Evolutionary conservation across 2,329 filamentous ascomycete species (phyloP).

Genomic region (Fusarium xyrophilum): DNA sequence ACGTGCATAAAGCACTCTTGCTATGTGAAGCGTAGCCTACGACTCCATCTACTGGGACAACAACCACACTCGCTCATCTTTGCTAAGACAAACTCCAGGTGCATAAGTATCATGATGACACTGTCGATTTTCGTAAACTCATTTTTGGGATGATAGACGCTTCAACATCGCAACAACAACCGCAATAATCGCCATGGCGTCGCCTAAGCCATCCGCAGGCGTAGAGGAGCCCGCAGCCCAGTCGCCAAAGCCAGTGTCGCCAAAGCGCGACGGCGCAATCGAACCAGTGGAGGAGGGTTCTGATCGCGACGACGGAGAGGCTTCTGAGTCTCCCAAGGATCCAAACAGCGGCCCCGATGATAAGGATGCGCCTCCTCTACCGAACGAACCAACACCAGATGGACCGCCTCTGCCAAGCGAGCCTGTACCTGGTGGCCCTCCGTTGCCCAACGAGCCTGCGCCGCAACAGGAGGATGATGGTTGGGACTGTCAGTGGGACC

Average conservation of each 20-base stretch:
- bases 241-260: slow-evolving; percentile 19
- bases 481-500: slow-evolving; percentile 84
- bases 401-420: slow-evolving; percentile 48
- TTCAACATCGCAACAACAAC: slow-evolving; percentile 32
- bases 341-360: slow-evolving; percentile 17
- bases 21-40: slow-evolving; percentile 34
- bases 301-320: slow-evolving; percentile 39
- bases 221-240: slow-evolving; percentile 24
- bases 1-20: slow-evolving; percentile 24
- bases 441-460: slow-evolving; percentile 52
- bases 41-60: slow-evolving; percentile 14
- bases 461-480: slow-evolving; percentile 71
- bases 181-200: slow-evolving; percentile 28
- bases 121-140: slow-evolving; percentile 47
- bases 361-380: slow-evolving; percentile 47
- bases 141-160: slow-evolving; percentile 48
- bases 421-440: slow-evolving; percentile 44
- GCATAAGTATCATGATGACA: slow-evolving; percentile 50
- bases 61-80: slow-evolving; percentile 7
- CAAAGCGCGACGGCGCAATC: slow-evolving; percentile 19
- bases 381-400: slow-evolving; percentile 43
- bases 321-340: slow-evolving; percentile 21
- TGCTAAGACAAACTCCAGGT: slow-evolving; percentile 48
- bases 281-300: slow-evolving; percentile 17
- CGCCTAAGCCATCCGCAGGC: slow-evolving; percentile 26